Evolutionary conservation across 2,329 filamentous ascomycete species (phyloP).

Genomic region (Ophiostoma quercus): DNA sequence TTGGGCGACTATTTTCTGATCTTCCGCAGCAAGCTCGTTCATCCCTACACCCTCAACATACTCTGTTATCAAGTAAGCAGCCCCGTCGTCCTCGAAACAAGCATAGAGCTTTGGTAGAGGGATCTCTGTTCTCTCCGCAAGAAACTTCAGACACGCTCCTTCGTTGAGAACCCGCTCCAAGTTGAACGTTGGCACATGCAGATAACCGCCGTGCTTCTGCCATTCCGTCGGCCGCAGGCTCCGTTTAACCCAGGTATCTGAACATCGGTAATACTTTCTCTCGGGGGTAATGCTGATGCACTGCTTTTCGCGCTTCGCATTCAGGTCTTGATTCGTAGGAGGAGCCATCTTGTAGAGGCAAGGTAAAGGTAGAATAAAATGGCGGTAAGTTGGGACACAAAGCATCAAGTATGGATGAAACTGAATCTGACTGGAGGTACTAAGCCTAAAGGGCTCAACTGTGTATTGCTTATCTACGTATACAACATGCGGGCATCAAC

Average conservation of each 20-base stretch:
- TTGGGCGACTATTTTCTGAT: conserved; percentile 30
- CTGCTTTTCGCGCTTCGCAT: conserved; percentile 21
- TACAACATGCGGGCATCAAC: no score
- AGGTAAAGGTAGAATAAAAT: neutral
- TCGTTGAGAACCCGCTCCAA: conserved; percentile 34
- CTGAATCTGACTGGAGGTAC: no score
- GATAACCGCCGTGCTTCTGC: conserved; percentile 28
- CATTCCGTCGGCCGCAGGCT: conserved; percentile 33
- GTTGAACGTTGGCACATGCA: conserved; percentile 32
- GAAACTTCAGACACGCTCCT: conserved; percentile 30
- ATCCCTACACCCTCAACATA: conserved; percentile 33
- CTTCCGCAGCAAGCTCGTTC: conserved; percentile 30
- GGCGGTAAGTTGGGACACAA: no score
- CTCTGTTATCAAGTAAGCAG: conserved; percentile 33
- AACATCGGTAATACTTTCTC: conserved; percentile 22
- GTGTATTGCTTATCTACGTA: no score
- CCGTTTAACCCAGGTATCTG: conserved; percentile 28
- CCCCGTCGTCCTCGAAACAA: conserved; percentile 33
- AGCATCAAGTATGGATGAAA: no score
- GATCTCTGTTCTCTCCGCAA: conserved; percentile 31
- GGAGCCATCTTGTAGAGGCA: conserved; percentile 17
- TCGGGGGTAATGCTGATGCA: conserved; percentile 22
- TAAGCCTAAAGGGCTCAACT: no score
- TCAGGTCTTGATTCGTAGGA: conserved; percentile 22
- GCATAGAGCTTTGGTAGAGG: conserved; percentile 31